A percentile compares a stretch with the other conserved stretches of the same genome.
phyloP scores from a whole-genome alignment of 2,329 filamentous ascomycete genomes.

The Fusarium sp. region DNA sequence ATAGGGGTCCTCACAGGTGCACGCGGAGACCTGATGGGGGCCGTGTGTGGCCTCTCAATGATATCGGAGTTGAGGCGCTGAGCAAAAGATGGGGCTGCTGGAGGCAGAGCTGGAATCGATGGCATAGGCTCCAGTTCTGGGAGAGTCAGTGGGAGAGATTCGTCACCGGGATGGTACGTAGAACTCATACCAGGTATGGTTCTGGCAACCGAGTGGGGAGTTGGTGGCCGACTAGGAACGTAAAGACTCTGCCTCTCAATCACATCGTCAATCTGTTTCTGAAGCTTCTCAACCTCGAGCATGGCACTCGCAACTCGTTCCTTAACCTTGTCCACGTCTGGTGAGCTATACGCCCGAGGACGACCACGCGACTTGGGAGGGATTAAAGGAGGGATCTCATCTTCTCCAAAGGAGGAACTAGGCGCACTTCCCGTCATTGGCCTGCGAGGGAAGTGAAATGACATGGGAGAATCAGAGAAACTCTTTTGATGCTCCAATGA shows the following conservation, averaged over 20 bases:
- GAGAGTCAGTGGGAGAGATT: conserved; percentile 32
- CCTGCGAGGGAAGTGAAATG: conserved; percentile 67
- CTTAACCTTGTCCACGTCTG: conserved; percentile 64
- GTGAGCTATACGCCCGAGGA: conserved; percentile 59
- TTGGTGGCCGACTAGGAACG: conserved; percentile 65
- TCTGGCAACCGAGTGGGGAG: conserved; percentile 57
- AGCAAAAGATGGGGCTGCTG: conserved; percentile 68
- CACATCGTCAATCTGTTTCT: conserved; percentile 70
- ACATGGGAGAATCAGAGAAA: conserved; percentile 61
- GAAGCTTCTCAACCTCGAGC: conserved; percentile 68
- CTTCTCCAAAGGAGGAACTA: conserved; percentile 44
- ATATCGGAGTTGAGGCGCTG: conserved; percentile 65
- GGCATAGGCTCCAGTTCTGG: conserved; percentile 65
- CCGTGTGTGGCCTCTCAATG: conserved; percentile 53
- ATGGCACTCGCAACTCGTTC: conserved; percentile 69
- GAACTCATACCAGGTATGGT: conserved; percentile 50
- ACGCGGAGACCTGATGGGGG: conserved; percentile 53
- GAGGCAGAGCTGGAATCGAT: conserved; percentile 68
- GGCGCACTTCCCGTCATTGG: conserved; percentile 49
- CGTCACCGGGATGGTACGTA: conserved; percentile 19
- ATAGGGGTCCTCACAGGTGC: conserved; percentile 51
- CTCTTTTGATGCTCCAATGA: conserved; percentile 57
- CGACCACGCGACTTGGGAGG: conserved; percentile 58
- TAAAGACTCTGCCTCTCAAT: conserved; percentile 72
- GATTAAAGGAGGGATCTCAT: conserved; percentile 52